A percentile compares a stretch with the other conserved stretches of the same genome.
Conservation (phyloP, 371 early-diverging fungal genomes). For the Saksenaea oblongispora region DNA sequence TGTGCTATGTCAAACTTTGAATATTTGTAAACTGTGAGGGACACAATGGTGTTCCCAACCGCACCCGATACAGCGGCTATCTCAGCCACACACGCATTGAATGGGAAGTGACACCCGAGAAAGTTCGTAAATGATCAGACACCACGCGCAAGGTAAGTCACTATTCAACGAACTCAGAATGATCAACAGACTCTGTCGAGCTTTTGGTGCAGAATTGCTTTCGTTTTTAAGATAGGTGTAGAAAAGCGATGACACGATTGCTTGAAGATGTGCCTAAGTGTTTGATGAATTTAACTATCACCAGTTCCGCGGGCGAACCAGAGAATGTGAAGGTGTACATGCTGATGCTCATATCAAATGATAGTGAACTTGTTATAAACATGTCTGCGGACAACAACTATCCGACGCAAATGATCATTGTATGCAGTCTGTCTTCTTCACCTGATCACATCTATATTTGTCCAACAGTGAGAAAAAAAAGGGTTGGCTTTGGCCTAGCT, state of each 20-base stretch:
- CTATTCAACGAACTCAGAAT: no score
- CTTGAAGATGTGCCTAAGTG: neutral
- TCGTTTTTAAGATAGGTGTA: neutral
- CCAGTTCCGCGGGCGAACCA: neutral
- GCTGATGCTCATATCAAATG: neutral
- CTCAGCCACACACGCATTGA: no score
- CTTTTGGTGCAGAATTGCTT: neutral
- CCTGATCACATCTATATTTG: neutral
- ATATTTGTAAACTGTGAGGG: no score
- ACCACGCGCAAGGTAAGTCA: no score
- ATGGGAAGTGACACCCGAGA: no score
- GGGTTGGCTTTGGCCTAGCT: conserved; percentile 1
- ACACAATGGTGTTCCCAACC: no score
- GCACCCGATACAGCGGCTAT: no score
- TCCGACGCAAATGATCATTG: neutral
- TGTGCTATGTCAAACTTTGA: no score
- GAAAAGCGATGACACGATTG: neutral
- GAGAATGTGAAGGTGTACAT: neutral
- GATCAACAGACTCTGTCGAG: no score
- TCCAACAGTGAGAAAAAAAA: conserved; percentile 7
- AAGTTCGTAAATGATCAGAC: no score
- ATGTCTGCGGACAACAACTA: neutral
- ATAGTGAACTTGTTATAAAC: neutral
- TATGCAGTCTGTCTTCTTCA: neutral
- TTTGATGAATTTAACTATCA: neutral